phyloP scores from a whole-genome alignment of 2,329 filamentous ascomycete species.

The Pseudogymnoascus sp. region DNA sequence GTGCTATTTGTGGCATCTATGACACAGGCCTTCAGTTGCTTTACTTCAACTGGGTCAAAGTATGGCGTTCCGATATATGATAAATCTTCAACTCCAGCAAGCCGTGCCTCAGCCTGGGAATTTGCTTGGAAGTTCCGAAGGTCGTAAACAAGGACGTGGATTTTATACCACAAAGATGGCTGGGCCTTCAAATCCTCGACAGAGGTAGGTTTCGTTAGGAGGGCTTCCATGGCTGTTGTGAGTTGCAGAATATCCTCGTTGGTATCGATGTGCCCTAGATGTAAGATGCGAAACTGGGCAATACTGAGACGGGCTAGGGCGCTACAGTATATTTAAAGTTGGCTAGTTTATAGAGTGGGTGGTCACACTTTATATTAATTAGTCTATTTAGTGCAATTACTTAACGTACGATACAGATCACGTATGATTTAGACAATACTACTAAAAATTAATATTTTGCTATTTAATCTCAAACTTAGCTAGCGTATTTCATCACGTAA shows the following conservation, averaged over 20 bases:
- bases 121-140: constrained; percentile 13
- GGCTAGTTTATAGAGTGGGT: background rate
- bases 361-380: background rate
- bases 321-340: background rate
- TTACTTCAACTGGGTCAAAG: constrained; percentile 9
- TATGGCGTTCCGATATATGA: constrained; percentile 13
- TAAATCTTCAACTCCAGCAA: constrained; percentile 12
- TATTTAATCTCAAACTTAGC: background rate
- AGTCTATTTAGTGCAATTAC: background rate
- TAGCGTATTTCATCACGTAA: background rate
- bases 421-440: background rate
- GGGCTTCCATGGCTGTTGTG: background rate
- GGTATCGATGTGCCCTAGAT: background rate
- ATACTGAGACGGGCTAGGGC: background rate
- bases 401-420: background rate
- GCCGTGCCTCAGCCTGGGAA: constrained; percentile 8
- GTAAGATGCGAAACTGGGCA: background rate
- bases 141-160: constrained; percentile 15
- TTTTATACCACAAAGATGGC: constrained; percentile 12
- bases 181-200: background rate
- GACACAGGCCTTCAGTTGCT: constrained; percentile 10
- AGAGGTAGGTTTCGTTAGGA: background rate
- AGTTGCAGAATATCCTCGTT: background rate
- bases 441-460: background rate
- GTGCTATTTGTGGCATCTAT: constrained; percentile 10